phyloP scores from a whole-genome alignment of 164 flowering plant species.

The Piper longum region DNA sequence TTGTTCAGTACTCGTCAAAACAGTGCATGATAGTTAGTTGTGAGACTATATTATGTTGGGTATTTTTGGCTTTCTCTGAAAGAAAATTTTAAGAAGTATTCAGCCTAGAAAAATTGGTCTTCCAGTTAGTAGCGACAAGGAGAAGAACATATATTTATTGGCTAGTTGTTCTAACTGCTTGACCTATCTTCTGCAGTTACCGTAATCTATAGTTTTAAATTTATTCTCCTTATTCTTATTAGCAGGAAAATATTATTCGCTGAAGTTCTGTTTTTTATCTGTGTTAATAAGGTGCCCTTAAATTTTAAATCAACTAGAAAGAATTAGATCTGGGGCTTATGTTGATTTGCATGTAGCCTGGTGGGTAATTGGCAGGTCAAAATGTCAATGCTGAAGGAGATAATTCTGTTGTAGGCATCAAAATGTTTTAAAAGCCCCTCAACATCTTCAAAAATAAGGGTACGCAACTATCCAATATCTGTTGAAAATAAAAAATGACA shows the following conservation, averaged over 20 bases:
- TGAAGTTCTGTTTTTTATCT: background rate
- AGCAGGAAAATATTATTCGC: background rate
- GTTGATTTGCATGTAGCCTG: constrained; percentile 35
- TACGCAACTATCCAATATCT: constrained; percentile 38
- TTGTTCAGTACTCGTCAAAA: background rate
- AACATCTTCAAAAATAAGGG: constrained; percentile 26
- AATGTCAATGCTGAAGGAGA: constrained; percentile 44
- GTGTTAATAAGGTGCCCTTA: background rate
- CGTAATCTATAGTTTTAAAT: background rate
- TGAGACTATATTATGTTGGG: too few species aligned
- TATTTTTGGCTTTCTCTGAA: too few species aligned
- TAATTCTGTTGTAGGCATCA: constrained; percentile 32
- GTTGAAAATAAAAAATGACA: constrained; percentile 3
- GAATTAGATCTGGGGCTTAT: constrained; percentile 9
- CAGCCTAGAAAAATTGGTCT: too few species aligned
- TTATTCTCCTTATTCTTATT: background rate
- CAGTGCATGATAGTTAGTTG: background rate
- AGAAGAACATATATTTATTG: background rate
- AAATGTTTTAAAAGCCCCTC: constrained; percentile 26
- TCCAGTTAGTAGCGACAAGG: too few species aligned
- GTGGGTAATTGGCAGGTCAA: constrained; percentile 68
- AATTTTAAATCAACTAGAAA: background rate
- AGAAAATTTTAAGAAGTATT: too few species aligned
- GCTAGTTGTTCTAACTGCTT: background rate
- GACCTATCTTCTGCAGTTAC: background rate